A percentile compares a stretch with the other conserved stretches of the same genome.
These are phyloP conservation scores for Colletotrichum cordylinicola DNA, from an alignment of 2,329 filamentous ascomycete genomes.

Conservation along the genomic window DNA sequence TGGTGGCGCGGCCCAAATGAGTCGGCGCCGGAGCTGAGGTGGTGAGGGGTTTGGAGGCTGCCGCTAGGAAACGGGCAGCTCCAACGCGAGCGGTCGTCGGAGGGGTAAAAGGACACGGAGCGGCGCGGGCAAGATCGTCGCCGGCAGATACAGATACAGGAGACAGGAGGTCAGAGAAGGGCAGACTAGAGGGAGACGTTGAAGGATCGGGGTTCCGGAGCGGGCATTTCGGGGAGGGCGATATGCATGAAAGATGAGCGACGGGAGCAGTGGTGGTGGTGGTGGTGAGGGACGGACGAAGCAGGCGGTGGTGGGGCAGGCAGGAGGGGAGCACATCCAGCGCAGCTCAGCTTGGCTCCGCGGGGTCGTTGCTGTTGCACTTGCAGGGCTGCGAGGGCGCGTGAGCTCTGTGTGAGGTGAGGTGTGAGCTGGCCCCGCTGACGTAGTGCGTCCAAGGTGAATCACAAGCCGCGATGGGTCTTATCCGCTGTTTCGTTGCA, in stretches of 20 bases:
- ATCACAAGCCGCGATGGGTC: neutral
- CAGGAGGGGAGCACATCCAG: neutral
- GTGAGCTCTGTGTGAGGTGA: neutral
- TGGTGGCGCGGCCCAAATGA: neutral
- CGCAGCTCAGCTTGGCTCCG: constrained; percentile 1
- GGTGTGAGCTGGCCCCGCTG: constrained; percentile 7
- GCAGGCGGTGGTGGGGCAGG: constrained; percentile 11
- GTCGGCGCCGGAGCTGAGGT: neutral
- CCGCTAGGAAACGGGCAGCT: neutral
- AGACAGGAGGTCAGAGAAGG: neutral
- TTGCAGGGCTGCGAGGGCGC: neutral
- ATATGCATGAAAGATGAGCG: constrained; percentile 6
- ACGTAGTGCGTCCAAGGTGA: constrained; percentile 1
- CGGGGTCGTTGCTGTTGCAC: neutral
- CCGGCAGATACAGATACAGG: neutral
- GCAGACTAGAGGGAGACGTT: neutral
- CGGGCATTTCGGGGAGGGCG: constrained; percentile 2
- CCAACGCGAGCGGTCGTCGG: neutral
- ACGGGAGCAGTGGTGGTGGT: neutral
- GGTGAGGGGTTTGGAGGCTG: constrained; percentile 11
- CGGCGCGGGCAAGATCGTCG: neutral
- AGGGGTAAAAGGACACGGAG: neutral
- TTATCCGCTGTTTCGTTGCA: neutral
- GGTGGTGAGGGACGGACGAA: constrained; percentile 7
- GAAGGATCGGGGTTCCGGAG: constrained; percentile 1